phyloP scores from a whole-genome alignment of 140 eudicot genomes.

The Ambrosia hybrid region DNA sequence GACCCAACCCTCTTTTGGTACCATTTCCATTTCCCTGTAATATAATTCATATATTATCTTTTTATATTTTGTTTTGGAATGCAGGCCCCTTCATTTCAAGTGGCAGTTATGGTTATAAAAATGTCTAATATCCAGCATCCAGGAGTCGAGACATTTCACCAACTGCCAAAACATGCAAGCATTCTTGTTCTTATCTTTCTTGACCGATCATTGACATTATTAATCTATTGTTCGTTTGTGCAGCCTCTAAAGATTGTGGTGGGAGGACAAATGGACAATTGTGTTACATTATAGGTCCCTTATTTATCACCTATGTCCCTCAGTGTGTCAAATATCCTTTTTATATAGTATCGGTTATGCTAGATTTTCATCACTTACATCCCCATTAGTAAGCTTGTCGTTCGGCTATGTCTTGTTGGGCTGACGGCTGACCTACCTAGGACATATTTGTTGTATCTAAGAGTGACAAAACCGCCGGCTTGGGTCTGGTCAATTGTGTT shows the following conservation, averaged over 20 bases:
- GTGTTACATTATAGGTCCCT: neutral
- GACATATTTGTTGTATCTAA: no score
- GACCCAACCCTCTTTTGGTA: no score
- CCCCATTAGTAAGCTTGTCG: neutral
- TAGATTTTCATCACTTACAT: neutral
- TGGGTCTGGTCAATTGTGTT: no score
- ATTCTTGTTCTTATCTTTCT: neutral
- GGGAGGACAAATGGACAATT: neutral
- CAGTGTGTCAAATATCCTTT: neutral
- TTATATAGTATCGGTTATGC: neutral
- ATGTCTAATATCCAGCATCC: neutral
- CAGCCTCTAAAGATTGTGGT: neutral
- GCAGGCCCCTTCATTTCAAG: neutral
- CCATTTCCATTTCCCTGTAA: no score
- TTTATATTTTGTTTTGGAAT: no score
- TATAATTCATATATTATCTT: no score
- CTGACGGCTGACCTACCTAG: no score
- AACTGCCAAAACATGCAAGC: neutral
- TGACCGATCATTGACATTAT: neutral
- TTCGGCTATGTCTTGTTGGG: neutral
- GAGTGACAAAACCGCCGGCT: no score
- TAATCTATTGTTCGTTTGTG: neutral
- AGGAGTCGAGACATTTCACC: no score
- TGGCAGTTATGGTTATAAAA: neutral
- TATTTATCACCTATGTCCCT: neutral